phyloP scores from a whole-genome alignment of 139 green algal species.

The Picochlorum sp. region DNA sequence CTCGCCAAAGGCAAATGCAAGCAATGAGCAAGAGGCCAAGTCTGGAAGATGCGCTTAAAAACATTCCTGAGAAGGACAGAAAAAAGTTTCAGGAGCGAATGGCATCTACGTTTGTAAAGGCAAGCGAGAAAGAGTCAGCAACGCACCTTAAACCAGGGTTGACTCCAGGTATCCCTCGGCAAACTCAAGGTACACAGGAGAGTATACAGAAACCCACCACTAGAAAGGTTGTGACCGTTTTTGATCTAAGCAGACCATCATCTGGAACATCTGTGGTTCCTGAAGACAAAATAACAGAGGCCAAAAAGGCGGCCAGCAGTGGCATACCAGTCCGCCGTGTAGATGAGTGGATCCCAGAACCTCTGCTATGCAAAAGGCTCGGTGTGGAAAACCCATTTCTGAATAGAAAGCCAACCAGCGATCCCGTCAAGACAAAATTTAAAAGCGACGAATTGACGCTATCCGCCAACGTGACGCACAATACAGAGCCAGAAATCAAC shows the following conservation, averaged over 20 bases:
- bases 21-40: background rate
- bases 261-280: background rate
- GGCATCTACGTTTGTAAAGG: slow-evolving; percentile 49
- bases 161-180: background rate
- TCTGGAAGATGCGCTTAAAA: slow-evolving; percentile 16
- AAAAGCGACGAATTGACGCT: background rate
- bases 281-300: background rate
- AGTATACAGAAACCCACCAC: background rate
- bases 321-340: slow-evolving; percentile 17
- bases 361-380: slow-evolving; percentile 89
- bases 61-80: slow-evolving; percentile 42
- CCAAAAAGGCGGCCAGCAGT: background rate
- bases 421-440: background rate
- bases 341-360: slow-evolving; percentile 77
- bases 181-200: background rate
- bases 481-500: background rate
- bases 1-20: background rate
- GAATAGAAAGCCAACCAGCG: slow-evolving; percentile 3
- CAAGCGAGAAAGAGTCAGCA: slow-evolving; percentile 25
- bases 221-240: background rate
- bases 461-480: background rate
- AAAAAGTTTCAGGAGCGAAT: slow-evolving; percentile 41
- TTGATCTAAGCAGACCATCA: background rate
- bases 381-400: slow-evolving; percentile 81
- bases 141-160: background rate